These are phyloP conservation scores for Talaromyces nanjingensis DNA, from an alignment of 495 filamentous ascomycete genomes.

Conservation along the genomic window DNA sequence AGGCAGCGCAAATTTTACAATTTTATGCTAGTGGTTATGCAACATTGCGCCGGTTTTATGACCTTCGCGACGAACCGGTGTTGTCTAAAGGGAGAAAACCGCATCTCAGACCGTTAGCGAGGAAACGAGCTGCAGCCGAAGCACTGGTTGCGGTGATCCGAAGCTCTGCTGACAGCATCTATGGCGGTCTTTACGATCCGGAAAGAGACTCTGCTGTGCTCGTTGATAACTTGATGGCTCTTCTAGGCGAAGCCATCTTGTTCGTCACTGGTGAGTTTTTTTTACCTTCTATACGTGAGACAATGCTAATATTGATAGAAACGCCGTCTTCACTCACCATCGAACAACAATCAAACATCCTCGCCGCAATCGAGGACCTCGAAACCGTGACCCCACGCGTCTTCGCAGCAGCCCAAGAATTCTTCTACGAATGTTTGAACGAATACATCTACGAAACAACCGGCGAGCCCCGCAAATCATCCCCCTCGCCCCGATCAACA, in stretches of 20 bases:
- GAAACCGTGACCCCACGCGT: conserved; percentile 67
- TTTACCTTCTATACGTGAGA: not conserved
- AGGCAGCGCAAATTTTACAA: conserved; percentile 72
- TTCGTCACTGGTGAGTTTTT: conserved; percentile 56
- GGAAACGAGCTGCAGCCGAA: conserved; percentile 59
- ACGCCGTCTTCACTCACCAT: conserved; percentile 33
- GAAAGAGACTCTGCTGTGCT: conserved; percentile 69
- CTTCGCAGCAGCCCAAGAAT: conserved; percentile 61
- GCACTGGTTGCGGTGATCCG: conserved; percentile 71
- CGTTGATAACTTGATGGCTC: conserved; percentile 74
- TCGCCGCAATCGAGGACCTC: conserved; percentile 77
- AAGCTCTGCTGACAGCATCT: conserved; percentile 81
- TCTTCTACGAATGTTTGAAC: conserved; percentile 49
- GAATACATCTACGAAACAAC: conserved; percentile 28
- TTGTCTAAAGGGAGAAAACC: conserved; percentile 29
- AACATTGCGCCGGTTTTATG: conserved; percentile 79
- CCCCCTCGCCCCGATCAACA: not conserved
- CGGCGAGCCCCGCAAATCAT: not conserved
- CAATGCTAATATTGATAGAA: conserved; percentile 17
- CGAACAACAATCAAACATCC: conserved; percentile 64
- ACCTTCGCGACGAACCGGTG: conserved; percentile 64
- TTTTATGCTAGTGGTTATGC: conserved; percentile 86
- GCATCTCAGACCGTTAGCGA: conserved; percentile 39
- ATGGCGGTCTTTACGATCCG: conserved; percentile 78
- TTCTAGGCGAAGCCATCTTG: conserved; percentile 74